Percentiles rank a stretch among this genome's conserved stretches.
Conservation (phyloP, 805 yeast genomes). For the Hanseniaspora meyeri region DNA sequence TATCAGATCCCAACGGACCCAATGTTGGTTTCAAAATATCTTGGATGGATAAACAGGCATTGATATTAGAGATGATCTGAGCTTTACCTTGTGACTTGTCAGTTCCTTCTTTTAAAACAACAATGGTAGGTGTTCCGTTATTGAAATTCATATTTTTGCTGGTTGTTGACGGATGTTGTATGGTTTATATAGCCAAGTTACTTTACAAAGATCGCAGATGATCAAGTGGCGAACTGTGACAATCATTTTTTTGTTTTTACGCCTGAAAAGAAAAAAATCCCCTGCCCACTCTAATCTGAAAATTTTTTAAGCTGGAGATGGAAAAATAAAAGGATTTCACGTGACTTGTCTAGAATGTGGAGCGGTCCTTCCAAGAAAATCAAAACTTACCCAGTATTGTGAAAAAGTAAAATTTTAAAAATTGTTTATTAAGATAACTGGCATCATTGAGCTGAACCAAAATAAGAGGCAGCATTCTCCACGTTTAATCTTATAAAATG, state of each 20-base stretch:
- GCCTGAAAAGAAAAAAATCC: too few relatives aligned
- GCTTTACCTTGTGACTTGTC: conserved; percentile 95
- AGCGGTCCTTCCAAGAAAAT: too few relatives aligned
- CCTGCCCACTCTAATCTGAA: too few relatives aligned
- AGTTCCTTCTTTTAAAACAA: conserved; percentile 94
- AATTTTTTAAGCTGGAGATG: too few relatives aligned
- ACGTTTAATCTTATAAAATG: not conserved
- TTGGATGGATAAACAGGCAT: conserved; percentile 94
- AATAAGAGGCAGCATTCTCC: not conserved
- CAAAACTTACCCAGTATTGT: too few relatives aligned
- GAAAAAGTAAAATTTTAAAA: too few relatives aligned
- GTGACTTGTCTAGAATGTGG: too few relatives aligned
- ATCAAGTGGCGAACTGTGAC: not conserved
- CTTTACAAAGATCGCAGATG: not conserved
- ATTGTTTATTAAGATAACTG: too few relatives aligned
- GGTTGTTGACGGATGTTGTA: not conserved
- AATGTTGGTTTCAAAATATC: conserved; percentile 88
- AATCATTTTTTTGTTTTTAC: not conserved
- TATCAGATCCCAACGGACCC: conserved; percentile 96
- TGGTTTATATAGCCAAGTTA: not conserved
- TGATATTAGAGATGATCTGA: conserved; percentile 86
- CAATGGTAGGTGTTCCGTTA: conserved; percentile 94
- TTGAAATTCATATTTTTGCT: conserved; percentile 58
- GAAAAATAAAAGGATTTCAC: too few relatives aligned
- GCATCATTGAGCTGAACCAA: not conserved